These are phyloP conservation scores for Colletotrichum sp. DNA, from an alignment of 2,329 filamentous ascomycete species.

Conservation along the genomic window DNA sequence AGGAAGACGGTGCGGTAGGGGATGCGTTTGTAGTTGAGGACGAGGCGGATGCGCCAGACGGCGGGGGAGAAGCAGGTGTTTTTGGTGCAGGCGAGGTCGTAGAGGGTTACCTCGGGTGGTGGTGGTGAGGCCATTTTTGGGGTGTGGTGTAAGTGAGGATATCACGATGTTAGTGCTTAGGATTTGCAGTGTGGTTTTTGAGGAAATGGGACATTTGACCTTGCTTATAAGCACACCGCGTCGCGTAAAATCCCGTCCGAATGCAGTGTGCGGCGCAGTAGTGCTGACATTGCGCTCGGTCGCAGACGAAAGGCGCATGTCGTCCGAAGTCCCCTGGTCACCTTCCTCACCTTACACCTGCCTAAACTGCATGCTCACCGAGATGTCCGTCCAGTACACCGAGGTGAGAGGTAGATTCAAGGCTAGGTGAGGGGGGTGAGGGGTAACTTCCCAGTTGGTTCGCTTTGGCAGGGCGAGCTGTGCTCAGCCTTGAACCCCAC, in stretches of 20 bases:
- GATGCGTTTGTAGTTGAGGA: neutral
- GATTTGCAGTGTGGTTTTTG: neutral
- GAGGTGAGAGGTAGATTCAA: neutral
- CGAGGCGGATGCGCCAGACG: neutral
- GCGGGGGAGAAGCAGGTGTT: neutral
- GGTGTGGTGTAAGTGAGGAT: neutral
- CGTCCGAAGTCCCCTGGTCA: neutral
- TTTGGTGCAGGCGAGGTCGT: neutral
- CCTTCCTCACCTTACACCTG: neutral
- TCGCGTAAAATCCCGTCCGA: neutral
- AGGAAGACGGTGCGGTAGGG: neutral
- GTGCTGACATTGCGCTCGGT: neutral
- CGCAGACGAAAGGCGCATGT: neutral
- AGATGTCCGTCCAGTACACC: neutral
- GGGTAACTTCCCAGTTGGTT: neutral
- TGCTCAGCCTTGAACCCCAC: slow-evolving; percentile 21
- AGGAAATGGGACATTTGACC: neutral
- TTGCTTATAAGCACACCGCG: neutral
- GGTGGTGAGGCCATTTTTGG: neutral
- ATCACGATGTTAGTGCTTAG: neutral
- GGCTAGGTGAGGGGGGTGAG: neutral
- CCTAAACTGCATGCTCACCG: neutral
- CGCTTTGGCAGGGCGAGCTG: neutral
- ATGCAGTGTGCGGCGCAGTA: neutral
- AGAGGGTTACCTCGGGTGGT: neutral